Evolutionary conservation across 768 basidiomycete species (phyloP).

Genomic region (Tulasnella calospora): DNA sequence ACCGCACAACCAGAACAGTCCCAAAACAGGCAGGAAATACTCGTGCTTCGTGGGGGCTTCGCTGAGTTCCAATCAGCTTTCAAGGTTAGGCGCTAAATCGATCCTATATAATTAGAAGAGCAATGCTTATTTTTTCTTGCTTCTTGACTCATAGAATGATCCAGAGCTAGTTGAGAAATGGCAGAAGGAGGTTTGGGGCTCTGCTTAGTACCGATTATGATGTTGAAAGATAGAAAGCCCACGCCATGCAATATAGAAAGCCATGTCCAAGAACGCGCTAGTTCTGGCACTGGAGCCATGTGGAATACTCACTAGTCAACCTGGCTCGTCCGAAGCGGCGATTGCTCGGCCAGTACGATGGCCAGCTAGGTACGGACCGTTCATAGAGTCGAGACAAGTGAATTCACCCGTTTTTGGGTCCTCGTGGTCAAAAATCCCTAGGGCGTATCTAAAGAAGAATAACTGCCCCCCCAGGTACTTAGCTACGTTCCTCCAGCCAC

Average conservation of each 20-base stretch:
- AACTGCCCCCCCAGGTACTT: too few species aligned
- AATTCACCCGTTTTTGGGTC: too few species aligned
- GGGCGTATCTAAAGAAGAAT: too few species aligned
- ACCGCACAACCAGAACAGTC: slow-evolving; percentile 34
- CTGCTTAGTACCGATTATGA: not conserved
- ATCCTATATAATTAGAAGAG: not conserved
- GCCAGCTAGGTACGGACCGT: too few species aligned
- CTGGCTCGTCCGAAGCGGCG: too few species aligned
- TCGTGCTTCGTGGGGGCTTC: slow-evolving; percentile 69
- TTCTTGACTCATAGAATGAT: slow-evolving; percentile 47
- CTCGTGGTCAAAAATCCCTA: too few species aligned
- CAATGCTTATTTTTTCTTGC: not conserved
- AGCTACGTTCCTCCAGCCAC: too few species aligned
- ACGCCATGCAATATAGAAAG: not conserved
- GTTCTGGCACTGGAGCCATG: not conserved
- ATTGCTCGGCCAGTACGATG: too few species aligned
- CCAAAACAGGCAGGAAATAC: slow-evolving; percentile 50
- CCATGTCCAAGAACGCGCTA: not conserved
- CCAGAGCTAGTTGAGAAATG: slow-evolving; percentile 70
- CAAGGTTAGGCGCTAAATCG: slow-evolving; percentile 16
- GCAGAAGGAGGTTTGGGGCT: slow-evolving; percentile 38
- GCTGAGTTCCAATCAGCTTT: slow-evolving; percentile 61
- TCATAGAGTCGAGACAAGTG: too few species aligned
- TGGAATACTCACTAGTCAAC: too few species aligned
- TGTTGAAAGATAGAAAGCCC: not conserved